Base-by-base conservation (phyloP, 106 monocot genomes). In the Apostasia shenzhenica region DNA sequence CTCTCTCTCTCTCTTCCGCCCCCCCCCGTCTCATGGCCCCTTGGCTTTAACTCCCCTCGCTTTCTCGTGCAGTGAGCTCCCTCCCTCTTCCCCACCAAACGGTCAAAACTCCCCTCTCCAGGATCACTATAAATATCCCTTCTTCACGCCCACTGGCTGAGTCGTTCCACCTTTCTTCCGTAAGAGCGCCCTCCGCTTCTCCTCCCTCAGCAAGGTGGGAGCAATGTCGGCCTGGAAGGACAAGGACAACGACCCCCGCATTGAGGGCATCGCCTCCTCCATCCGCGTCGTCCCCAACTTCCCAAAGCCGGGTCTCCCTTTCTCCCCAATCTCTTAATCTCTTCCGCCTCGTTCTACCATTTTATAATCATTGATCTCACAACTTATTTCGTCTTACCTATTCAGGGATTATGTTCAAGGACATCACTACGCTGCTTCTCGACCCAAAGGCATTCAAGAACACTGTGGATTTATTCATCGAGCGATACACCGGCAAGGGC, bases 401-500 rank as follows among this genome's bases (percentile, higher is more conserved):
- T 59, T 13, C 70, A 85, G 85, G 86, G 55, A 87, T 92, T 53
- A 92, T 92, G 88, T 92, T 88, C 47, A 83, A 88, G 68, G 92
- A 92, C 68, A 88, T 92, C 58, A 92, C 92, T 2, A 88, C 92
- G 2, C 65, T 92, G 58, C 79, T 91, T 58, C 85, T 88, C 48
- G 80, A 88, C 48, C 83, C 81, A 11, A 76, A 68, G 40, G 85
- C 76, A 6, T 92, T 92, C 83, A 88, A 81, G 72, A 61, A 82
- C 78, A 71, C 88, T 1, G 67, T 92, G 12, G 82, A 92, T 72
- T 72, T 88, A 78, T 92, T 92, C 61, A 83, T 92, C 2, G 85
- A 92, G 78, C 74, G 92, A 3, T 92, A 88, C 79, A 65, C 59
- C 0, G 79, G 76, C 14, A 88, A 67, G 70, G 74, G 79, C 64